These are phyloP conservation scores for Sclerotinia borealis DNA, from an alignment of 2,329 filamentous ascomycete species.

Conservation along the genomic window DNA sequence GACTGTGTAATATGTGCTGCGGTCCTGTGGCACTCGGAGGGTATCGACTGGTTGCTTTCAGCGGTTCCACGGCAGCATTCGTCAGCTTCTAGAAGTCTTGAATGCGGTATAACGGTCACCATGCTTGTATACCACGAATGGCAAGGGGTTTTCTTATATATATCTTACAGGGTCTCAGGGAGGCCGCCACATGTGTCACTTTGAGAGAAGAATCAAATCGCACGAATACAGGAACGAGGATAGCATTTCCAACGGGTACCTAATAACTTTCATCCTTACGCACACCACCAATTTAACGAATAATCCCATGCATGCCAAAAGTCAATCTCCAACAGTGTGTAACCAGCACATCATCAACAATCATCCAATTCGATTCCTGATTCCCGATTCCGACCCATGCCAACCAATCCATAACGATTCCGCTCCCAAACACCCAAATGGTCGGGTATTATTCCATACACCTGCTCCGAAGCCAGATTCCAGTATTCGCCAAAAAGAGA, in stretches of 20 bases:
- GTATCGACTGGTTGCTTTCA: neutral
- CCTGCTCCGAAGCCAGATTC: neutral
- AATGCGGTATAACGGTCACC: neutral
- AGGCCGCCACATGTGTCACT: neutral
- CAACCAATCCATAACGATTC: neutral
- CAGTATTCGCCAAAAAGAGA: constrained; percentile 1
- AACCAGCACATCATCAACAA: neutral
- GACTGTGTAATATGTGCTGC: neutral
- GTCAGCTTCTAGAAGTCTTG: constrained; percentile 4
- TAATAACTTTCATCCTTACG: neutral
- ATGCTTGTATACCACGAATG: neutral
- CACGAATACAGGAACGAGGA: constrained; percentile 1
- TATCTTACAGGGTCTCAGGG: neutral
- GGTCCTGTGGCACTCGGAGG: neutral
- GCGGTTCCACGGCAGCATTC: neutral
- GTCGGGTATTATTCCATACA: neutral
- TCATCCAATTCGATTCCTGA: neutral
- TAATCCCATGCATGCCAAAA: neutral
- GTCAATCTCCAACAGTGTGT: neutral
- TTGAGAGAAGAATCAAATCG: neutral
- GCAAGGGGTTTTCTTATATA: neutral
- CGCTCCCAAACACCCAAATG: neutral
- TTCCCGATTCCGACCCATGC: neutral
- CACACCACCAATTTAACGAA: neutral
- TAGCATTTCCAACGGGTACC: neutral